Conservation (phyloP, 768 basidiomycete genomes). For the Suillus lakei region DNA sequence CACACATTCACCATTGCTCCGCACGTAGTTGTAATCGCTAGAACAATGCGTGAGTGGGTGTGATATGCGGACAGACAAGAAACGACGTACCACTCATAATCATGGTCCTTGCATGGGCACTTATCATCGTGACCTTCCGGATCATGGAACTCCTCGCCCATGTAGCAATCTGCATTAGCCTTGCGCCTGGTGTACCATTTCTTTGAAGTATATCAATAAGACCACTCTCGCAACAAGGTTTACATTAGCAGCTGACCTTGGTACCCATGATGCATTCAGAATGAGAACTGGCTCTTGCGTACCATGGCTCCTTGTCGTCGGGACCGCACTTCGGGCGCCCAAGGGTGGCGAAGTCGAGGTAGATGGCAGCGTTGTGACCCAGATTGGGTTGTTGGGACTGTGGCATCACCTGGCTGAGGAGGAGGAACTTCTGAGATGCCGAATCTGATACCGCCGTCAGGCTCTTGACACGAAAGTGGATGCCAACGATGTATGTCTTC, state of each 20-base stretch:
- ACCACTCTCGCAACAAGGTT: too few relatives aligned
- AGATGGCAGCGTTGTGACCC: slow-evolving; percentile 72
- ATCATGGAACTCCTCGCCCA: slow-evolving; percentile 88
- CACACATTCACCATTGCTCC: slow-evolving; percentile 73
- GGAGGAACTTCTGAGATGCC: slow-evolving; percentile 93
- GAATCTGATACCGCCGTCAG: slow-evolving; percentile 91
- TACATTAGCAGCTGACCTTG: slow-evolving; percentile 55
- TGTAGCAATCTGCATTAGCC: slow-evolving; percentile 81
- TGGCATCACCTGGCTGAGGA: slow-evolving; percentile 80
- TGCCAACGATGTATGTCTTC: slow-evolving; percentile 70
- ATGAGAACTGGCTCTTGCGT: slow-evolving; percentile 64
- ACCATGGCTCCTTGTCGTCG: slow-evolving; percentile 86
- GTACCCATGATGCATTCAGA: slow-evolving; percentile 93
- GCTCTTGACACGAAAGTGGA: slow-evolving; percentile 71
- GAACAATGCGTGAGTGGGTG: background rate
- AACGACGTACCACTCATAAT: slow-evolving; percentile 85
- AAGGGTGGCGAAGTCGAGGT: slow-evolving; percentile 81
- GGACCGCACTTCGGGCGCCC: slow-evolving; percentile 69
- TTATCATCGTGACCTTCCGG: slow-evolving; percentile 82
- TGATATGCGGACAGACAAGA: background rate
- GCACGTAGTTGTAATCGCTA: slow-evolving; percentile 90
- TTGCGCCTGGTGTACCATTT: slow-evolving; percentile 95
- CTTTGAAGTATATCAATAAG: slow-evolving; percentile 41
- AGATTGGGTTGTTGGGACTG: slow-evolving; percentile 53
- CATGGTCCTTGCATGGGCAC: slow-evolving; percentile 83